Evolutionary conservation across 768 basidiomycete species (phyloP), one percentile per base, ranked within the genome.

Genomic region (Lentinula detonsa): DNA sequence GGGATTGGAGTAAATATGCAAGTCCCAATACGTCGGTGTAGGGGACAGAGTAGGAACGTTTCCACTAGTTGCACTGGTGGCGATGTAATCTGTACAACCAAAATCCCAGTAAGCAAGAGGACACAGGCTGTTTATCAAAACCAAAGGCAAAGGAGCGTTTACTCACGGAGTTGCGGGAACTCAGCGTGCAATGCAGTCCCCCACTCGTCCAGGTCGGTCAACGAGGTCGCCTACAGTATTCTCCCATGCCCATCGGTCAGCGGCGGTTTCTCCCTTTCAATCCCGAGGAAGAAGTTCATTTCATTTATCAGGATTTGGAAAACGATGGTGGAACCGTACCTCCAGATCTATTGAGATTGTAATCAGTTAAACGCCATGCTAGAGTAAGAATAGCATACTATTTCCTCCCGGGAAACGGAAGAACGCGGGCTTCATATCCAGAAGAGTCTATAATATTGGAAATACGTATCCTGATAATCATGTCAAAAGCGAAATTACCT

Each of bases 361-460:
- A 57, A 3, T 62, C 54, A 5, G 60, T 39, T 2, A 21, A 63
- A 62, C 16, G 65, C 61, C 50, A 52, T 51, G 54, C 33, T 18
- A 21, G n/a, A 63, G 58, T 46, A 39, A 59, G 74, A 7, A 62
- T 85, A 68, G 63, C 55, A 7, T 56, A 42, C 86, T 87, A 62
- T 85, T 86, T 10, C 87, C 87, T 21, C 87, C 87, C 7, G 86
- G 87, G 64, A 87, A 80, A 39, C 87, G 78, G 75, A 85, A 87
- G 70, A 87, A 84, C 3, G 80, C 73, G 13, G 87, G 85, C 5
- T 76, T 77, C 74, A 83, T 79, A 8, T 80, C 81, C 16, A 75
- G 73, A 43, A 88, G 73, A 6, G 84, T 72, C 82, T 87, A 59
- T 4, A 21, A 39, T 10, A 43, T n/a, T 2, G 3, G 18, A 7